Conservation (phyloP, 2,329 filamentous ascomycete genomes). For the Taxawa tesnikishii region DNA sequence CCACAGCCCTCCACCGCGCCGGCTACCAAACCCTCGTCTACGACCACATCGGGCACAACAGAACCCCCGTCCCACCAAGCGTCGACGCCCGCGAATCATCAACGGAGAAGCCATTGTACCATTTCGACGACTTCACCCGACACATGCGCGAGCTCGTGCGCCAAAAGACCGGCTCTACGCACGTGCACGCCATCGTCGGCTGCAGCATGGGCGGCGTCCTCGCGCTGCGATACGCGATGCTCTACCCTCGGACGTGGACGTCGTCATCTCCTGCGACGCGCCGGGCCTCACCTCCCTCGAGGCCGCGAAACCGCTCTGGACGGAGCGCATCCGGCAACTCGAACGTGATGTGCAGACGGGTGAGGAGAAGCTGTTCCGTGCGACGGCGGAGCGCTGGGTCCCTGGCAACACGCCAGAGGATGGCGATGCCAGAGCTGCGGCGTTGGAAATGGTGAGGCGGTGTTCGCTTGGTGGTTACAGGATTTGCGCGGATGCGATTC, state of each 20-base stretch:
- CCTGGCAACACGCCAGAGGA: constrained; percentile 11
- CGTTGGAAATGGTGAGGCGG: constrained; percentile 12
- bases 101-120: constrained; percentile 1
- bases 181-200: constrained; percentile 14
- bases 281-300: constrained; percentile 13
- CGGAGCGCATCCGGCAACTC: constrained; percentile 12
- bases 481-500: constrained; percentile 15
- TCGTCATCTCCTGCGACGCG: constrained; percentile 13
- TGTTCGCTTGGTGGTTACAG: constrained; percentile 14
- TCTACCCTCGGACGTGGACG: constrained; percentile 13
- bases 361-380: constrained; percentile 9
- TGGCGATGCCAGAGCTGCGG: constrained; percentile 9
- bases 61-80: constrained; percentile 10
- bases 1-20: constrained; percentile 9
- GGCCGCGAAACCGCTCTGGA: constrained; percentile 12
- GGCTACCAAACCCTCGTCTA: constrained; percentile 17
- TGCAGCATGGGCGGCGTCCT: constrained; percentile 17
- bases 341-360: constrained; percentile 10
- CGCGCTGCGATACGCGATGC: constrained; percentile 15
- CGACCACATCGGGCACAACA: constrained; percentile 16
- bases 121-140: constrained; percentile 14
- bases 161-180: constrained; percentile 6
- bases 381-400: constrained; percentile 15
- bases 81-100: constrained; percentile 1
- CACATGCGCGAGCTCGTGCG: constrained; percentile 14